phyloP scores from a whole-genome alignment of 345 rosid genomes.

The Populus tremula region DNA sequence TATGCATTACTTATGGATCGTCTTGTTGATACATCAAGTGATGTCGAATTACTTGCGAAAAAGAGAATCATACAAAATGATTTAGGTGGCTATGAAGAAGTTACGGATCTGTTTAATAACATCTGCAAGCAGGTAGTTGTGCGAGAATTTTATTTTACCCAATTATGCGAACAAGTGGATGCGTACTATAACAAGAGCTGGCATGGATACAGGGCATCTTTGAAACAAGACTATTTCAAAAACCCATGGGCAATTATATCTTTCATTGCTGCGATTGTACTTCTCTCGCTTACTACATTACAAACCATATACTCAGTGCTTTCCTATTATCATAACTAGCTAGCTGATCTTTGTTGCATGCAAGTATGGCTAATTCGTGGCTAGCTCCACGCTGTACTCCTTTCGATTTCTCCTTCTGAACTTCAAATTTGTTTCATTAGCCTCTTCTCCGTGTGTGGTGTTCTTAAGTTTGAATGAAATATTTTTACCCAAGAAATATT shows the following conservation, averaged over 20 bases:
- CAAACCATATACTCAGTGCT: neutral
- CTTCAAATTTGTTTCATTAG: too few relatives aligned
- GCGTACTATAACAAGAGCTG: neutral
- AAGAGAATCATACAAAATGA: neutral
- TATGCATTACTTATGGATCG: conserved; percentile 11
- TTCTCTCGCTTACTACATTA: neutral
- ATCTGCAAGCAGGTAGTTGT: conserved; percentile 16
- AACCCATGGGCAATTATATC: conserved; percentile 13
- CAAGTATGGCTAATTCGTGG: too few relatives aligned
- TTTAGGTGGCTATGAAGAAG: conserved; percentile 9
- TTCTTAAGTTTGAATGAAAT: too few relatives aligned
- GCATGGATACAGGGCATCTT: neutral
- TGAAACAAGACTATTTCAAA: neutral
- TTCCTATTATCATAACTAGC: neutral
- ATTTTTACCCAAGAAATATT: too few relatives aligned
- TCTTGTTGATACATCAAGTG: conserved; percentile 1
- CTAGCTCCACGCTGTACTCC: too few relatives aligned
- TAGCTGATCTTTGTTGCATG: too few relatives aligned
- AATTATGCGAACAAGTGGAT: conserved; percentile 5
- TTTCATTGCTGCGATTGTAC: neutral
- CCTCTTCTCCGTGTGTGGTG: too few relatives aligned
- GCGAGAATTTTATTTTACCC: neutral
- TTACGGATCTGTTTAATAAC: conserved; percentile 8
- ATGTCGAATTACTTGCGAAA: conserved; percentile 5
- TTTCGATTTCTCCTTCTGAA: too few relatives aligned